Conservation (phyloP, 768 basidiomycete species). For the Polyporus arcularius region DNA sequence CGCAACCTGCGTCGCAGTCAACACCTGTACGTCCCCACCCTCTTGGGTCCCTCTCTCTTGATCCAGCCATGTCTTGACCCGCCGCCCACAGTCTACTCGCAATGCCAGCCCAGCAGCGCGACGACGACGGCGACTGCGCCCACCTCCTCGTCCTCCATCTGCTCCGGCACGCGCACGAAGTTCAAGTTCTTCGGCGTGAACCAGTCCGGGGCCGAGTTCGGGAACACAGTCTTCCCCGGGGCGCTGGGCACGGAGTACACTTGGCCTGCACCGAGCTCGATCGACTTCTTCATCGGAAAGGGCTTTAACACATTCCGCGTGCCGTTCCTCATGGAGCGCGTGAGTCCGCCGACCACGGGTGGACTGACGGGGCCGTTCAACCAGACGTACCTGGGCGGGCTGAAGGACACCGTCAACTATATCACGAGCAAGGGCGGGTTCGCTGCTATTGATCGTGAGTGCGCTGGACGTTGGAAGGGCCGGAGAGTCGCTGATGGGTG, state of each 20-base stretch:
- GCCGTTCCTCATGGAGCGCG: constrained; percentile 59
- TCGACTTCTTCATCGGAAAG: constrained; percentile 53
- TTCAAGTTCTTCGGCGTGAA: constrained; percentile 68
- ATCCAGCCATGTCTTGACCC: not conserved
- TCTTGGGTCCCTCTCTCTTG: not conserved
- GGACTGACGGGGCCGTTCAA: constrained; percentile 59
- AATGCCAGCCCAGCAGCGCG: constrained; percentile 43
- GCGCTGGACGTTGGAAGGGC: not conserved
- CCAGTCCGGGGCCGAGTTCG: constrained; percentile 65
- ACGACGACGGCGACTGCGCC: constrained; percentile 31
- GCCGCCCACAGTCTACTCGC: constrained; percentile 44
- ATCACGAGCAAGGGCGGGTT: constrained; percentile 61
- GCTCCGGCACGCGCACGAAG: constrained; percentile 48
- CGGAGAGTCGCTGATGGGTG: not conserved
- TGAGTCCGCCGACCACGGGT: constrained; percentile 47
- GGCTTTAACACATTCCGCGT: constrained; percentile 67
- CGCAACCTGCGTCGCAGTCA: constrained; percentile 41
- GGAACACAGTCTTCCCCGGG: constrained; percentile 50
- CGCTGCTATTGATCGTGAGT: constrained; percentile 56
- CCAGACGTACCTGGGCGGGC: constrained; percentile 50
- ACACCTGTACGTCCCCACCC: constrained; percentile 40
- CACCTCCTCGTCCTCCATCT: constrained; percentile 31
- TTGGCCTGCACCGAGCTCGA: constrained; percentile 45
- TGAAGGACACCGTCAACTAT: constrained; percentile 60
- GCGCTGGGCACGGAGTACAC: constrained; percentile 45